Evolutionary conservation across 164 flowering plant genomes (phyloP).

Genomic region (Aristolochia contorta): DNA sequence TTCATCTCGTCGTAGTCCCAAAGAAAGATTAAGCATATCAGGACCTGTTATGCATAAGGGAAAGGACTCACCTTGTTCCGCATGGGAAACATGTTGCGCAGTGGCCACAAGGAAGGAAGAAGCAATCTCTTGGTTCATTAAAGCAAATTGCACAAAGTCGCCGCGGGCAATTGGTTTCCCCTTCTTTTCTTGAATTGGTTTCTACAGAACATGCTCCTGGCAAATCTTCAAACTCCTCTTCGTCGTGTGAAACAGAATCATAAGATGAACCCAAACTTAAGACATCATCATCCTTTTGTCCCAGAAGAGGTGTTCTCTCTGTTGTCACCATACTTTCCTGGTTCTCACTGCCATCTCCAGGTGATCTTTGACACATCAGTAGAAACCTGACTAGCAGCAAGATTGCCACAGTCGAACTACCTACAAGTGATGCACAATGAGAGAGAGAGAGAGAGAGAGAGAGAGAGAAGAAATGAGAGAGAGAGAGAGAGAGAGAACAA

Average conservation of each 20-base stretch:
- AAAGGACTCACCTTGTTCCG: conserved; percentile 48
- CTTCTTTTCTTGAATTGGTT: conserved; percentile 31
- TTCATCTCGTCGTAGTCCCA: neutral
- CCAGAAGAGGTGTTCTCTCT: conserved; percentile 52
- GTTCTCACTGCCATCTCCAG: conserved; percentile 15
- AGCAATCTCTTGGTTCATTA: conserved; percentile 80
- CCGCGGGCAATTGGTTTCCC: conserved; percentile 32
- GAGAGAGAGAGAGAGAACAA: neutral
- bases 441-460: neutral
- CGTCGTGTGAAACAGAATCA: conserved; percentile 56
- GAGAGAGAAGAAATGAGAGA: neutral
- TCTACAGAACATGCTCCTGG: conserved; percentile 19
- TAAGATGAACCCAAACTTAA: conserved; percentile 73
- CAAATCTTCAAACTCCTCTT: conserved; percentile 38
- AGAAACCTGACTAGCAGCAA: conserved; percentile 33
- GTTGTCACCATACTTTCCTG: conserved; percentile 19
- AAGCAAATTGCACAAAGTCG: conserved; percentile 79
- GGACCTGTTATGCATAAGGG: neutral
- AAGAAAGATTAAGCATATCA: neutral
- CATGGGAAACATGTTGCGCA: conserved; percentile 80
- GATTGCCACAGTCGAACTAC: conserved; percentile 41
- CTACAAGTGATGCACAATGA: conserved; percentile 19
- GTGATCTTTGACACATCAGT: conserved; percentile 24
- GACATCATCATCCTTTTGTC: conserved; percentile 55
- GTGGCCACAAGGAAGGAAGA: conserved; percentile 94